Evolutionary conservation across 805 yeast genomes (phyloP).

Genomic region (Teunomyces pallodes): DNA sequence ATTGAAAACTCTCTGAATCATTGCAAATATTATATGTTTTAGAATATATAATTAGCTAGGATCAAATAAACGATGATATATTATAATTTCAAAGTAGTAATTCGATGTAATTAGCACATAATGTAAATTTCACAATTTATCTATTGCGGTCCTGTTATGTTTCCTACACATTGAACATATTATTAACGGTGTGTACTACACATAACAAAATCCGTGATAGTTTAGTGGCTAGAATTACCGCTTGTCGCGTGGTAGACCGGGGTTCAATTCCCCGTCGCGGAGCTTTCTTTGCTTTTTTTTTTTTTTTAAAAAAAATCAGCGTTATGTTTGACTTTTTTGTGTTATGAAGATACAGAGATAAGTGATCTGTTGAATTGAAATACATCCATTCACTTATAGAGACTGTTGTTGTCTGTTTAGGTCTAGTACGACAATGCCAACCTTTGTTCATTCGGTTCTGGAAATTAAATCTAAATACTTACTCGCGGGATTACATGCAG

Average conservation of each 20-base stretch:
- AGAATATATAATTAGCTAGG: background rate
- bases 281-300: constrained; percentile 5
- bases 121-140: too few relatives aligned
- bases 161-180: background rate
- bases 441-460: too few relatives aligned
- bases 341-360: too few relatives aligned
- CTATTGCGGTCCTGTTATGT: background rate
- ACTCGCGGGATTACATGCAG: background rate
- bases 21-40: background rate
- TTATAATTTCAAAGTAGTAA: background rate
- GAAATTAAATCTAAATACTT: too few relatives aligned
- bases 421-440: too few relatives aligned
- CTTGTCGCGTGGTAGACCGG: constrained; percentile 21
- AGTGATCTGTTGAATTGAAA: background rate
- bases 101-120: too few relatives aligned
- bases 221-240: constrained; percentile 21
- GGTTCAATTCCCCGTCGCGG: constrained; percentile 21
- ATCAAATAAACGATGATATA: background rate
- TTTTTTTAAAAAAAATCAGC: background rate
- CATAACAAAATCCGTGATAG: constrained; percentile 11
- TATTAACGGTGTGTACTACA: too few relatives aligned
- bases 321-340: background rate
- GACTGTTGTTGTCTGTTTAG: too few relatives aligned
- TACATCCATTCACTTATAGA: background rate
- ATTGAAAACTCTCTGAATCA: background rate